Evolutionary conservation across 2,329 filamentous ascomycete species (phyloP), one percentile per base, ranked within the genome.

Genomic region (Polytolypa hystricis): DNA sequence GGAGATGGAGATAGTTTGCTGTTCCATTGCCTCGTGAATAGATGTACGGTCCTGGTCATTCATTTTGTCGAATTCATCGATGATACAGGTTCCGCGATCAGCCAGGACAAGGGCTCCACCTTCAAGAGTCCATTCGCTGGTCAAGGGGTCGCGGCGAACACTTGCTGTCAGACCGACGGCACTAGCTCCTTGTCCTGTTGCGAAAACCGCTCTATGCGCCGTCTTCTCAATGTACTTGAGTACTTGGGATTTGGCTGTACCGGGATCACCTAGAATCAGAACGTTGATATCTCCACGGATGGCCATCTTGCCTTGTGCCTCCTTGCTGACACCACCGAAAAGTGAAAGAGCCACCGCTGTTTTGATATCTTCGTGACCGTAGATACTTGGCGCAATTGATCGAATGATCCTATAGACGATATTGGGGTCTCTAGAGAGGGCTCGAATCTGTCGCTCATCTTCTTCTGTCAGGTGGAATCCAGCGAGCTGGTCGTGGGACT

Each of bases 11-110:
- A 98, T 98, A 1, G 91, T 98, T 64, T 98, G 91, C 62, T 98
- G 91, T 62, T 98, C 91, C 91, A 98, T 98, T 42, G 91, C 91
- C 69, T 98, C 91, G 72, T 98, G 91, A 49, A 98, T 98, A 5
- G 86, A 94, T 1, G 91, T 96, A 46, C 91, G 78, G 60, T 98
- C 91, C 56, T 96, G 86, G 57, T 98, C 91, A 58, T 96, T 96
- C 91, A 98, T 98, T 71, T 98, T 98, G 73, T 98, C 91, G 52
- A 98, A 98, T 62, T 98, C 91, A 52, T 98, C 91, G 44, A 98
- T 98, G 19, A 98, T 70, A 54, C 91, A 96, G 11, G 85, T 94
- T 27, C 91, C 91, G 47, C 84, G 81, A 58, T 98, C 91, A 11
- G 91, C 91, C 38, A 98, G 75, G 52, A 98, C 91, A 8, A 98